Evolutionary conservation across 1,139 yeast species (phyloP).

Genomic region (Citeromyces hawaiiensis): DNA sequence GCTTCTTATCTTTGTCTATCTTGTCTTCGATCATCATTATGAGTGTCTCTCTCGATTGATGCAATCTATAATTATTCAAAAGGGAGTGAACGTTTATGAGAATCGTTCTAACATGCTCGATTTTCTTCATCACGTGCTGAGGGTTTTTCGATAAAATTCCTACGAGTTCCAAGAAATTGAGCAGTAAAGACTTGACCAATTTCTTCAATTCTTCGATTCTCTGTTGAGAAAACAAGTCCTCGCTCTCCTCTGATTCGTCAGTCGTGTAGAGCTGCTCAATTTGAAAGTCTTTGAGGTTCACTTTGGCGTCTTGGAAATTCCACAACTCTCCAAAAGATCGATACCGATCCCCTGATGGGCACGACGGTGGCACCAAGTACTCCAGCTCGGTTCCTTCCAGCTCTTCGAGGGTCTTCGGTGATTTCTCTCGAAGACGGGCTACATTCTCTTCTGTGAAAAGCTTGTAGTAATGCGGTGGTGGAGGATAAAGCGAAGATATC

Average conservation of each 20-base stretch:
- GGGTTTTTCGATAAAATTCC: slow-evolving; percentile 39
- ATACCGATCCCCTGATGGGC: slow-evolving; percentile 33
- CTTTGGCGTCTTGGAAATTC: slow-evolving; percentile 44
- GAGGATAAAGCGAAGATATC: slow-evolving; percentile 42
- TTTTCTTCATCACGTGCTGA: slow-evolving; percentile 27
- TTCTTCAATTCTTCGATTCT: slow-evolving; percentile 40
- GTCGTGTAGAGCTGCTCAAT: slow-evolving; percentile 31
- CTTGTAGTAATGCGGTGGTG: slow-evolving; percentile 42
- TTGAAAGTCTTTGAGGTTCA: slow-evolving; percentile 38
- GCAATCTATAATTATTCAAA: slow-evolving; percentile 42
- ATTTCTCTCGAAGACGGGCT: slow-evolving; percentile 7
- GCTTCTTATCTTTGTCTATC: slow-evolving; percentile 26
- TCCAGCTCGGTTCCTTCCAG: slow-evolving; percentile 22
- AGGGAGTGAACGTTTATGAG: slow-evolving; percentile 43
- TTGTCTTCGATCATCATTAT: slow-evolving; percentile 36
- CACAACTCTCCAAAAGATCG: slow-evolving; percentile 47
- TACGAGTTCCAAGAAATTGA: slow-evolving; percentile 37
- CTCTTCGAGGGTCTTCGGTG: slow-evolving; percentile 12
- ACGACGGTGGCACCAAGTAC: slow-evolving; percentile 33
- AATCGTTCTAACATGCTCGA: slow-evolving; percentile 34
- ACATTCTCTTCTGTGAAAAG: slow-evolving; percentile 27
- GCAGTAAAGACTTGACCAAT: slow-evolving; percentile 38
- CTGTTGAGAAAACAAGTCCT: slow-evolving; percentile 27
- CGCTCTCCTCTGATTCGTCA: slow-evolving; percentile 17
- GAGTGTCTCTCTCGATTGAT: slow-evolving; percentile 45